A percentile compares a stretch with the other conserved stretches of the same genome.
phyloP scores from a whole-genome alignment of 2,329 filamentous ascomycete genomes.

The Fusarium euwallaceae region DNA sequence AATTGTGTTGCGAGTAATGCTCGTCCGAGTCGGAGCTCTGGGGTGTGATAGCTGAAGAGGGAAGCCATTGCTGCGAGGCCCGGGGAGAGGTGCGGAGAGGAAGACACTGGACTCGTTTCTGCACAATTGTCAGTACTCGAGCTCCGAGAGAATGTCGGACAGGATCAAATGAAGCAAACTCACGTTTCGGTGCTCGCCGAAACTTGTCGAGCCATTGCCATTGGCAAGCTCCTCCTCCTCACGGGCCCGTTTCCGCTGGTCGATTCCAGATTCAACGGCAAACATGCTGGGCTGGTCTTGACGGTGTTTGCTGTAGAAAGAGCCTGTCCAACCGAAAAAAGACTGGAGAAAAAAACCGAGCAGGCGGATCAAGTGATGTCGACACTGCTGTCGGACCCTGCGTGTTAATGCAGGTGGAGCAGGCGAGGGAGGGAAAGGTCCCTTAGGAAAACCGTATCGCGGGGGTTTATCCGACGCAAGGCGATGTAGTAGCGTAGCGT shows the following conservation, averaged over 20 bases:
- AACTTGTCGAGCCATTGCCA: conserved; percentile 55
- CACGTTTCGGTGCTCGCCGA: conserved; percentile 66
- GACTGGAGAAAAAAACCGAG: conserved; percentile 21
- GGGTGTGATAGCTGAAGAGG: conserved; percentile 54
- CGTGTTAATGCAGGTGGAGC: conserved; percentile 45
- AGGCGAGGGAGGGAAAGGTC: conserved; percentile 31
- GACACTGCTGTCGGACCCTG: conserved; percentile 38
- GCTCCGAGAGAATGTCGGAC: neutral
- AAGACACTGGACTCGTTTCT: conserved; percentile 69
- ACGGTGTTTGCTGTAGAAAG: conserved; percentile 7
- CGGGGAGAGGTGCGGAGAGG: conserved; percentile 63
- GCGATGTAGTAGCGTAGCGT: conserved; percentile 20
- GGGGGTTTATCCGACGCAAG: conserved; percentile 33
- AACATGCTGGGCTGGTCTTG: conserved; percentile 52
- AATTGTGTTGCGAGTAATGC: conserved; percentile 46
- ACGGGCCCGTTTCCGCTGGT: conserved; percentile 60
- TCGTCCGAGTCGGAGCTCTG: conserved; percentile 58
- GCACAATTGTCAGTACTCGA: conserved; percentile 32
- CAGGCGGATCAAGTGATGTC: conserved; percentile 25
- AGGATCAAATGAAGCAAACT: conserved; percentile 36
- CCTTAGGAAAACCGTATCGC: conserved; percentile 26
- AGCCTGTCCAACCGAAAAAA: conserved; percentile 16
- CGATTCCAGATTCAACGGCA: conserved; percentile 49
- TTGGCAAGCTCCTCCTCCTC: conserved; percentile 60
- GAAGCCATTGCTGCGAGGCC: conserved; percentile 46